Evolutionary conservation across 495 filamentous ascomycete species (phyloP), one percentile per base, ranked within the genome.

Genomic region (Cenococcum geophilum): DNA sequence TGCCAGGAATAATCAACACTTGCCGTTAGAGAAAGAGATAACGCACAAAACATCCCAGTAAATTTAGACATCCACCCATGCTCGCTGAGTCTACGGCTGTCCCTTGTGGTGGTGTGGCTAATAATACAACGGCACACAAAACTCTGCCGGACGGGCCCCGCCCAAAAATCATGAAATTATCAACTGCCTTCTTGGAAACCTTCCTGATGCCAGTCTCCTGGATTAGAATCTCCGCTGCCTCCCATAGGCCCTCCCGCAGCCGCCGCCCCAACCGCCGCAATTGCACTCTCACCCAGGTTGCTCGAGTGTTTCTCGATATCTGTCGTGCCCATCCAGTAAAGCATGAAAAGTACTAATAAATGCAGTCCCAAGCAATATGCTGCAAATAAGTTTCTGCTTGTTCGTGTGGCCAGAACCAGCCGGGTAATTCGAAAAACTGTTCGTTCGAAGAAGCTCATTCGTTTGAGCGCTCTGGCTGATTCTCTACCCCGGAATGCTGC

Each of bases 361-460:
- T 98, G 93, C 60, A 97, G 78, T 43, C 85, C 87, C 18, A 97
- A 78, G 72, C 91, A 96, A 72, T 99, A 99, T 14, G 80, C 83
- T n/a, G 92, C 95, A 73, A 99, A 99, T 47, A 99, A 72, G 72
- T 97, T 97, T 57, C 93, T 78, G 73, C 91, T 96, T 11, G 88
- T 89, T 57, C 93, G 79, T 42, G 88, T 96, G 36, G 92, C 91
- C 58, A 99, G 77, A 54, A 97, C 89, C 71, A 96, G 87, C 54
- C 91, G 81, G 21, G 93, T 95, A 59, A 97, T 80, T 12, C 90
- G 91, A 74, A 93, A 96, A 18, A 99, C 87, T 14, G 90, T 78
- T 25, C 95, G 79, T 76, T 99, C 93, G 0, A 91, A 89, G 5
- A 97, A 74, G 61, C 83, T 89, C 92, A 99, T 96, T 34, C 93